Evolutionary conservation across 2,329 filamentous ascomycete species (phyloP).

Genomic region (Arthrobotrys iridis): DNA sequence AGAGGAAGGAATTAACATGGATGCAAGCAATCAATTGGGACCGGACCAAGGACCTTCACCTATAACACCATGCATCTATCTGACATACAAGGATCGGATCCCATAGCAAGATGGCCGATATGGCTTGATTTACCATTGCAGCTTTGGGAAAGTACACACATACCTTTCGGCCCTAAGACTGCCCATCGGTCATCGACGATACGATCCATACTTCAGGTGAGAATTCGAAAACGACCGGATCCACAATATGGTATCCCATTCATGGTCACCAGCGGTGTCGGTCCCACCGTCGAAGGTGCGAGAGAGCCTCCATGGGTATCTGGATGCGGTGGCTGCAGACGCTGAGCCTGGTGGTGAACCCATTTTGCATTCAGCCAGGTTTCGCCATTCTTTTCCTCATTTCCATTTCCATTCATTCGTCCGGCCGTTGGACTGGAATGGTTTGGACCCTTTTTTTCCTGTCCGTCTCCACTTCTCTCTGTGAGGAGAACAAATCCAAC

Average conservation of each 20-base stretch:
- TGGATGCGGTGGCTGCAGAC: constrained; percentile 37
- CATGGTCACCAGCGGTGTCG: not conserved
- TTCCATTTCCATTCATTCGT: constrained; percentile 2
- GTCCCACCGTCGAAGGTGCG: constrained; percentile 17
- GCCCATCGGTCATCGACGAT: constrained; percentile 12
- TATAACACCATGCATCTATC: constrained; percentile 8
- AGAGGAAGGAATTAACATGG: not conserved
- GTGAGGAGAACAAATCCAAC: not conserved
- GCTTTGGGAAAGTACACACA: not conserved
- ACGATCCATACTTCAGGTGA: no score
- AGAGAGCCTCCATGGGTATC: constrained; percentile 10
- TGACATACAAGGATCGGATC: constrained; percentile 8
- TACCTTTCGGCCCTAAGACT: not conserved
- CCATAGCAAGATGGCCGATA: not conserved
- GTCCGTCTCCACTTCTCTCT: not conserved
- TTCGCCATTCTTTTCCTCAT: constrained; percentile 3
- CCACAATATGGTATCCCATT: not conserved
- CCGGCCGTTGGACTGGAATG: constrained; percentile 13
- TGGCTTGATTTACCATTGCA: constrained; percentile 9
- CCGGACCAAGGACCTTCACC: not conserved
- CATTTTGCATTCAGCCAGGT: constrained; percentile 8
- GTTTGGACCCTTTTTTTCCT: constrained; percentile 8
- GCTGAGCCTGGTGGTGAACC: not conserved
- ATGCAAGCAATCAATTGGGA: constrained; percentile 12
- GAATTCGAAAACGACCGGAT: constrained; percentile 20